Evolutionary conservation across 2,329 filamentous ascomycete genomes (phyloP), one percentile per base, ranked within the genome.

Genomic region (Neospermospora avenae): DNA sequence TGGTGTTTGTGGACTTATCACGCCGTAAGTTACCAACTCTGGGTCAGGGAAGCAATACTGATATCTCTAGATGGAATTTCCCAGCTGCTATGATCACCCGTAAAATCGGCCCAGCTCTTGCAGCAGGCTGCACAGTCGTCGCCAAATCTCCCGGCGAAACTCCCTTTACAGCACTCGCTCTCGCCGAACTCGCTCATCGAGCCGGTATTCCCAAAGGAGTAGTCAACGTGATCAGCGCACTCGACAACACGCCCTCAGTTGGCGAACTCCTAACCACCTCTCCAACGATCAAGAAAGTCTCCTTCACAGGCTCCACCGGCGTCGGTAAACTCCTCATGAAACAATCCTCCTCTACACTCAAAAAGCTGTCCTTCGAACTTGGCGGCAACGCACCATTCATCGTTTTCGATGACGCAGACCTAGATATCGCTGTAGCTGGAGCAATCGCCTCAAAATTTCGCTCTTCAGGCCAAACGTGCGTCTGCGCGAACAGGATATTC

Each of bases 361-460:
- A 98, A 82, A 83, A 86, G 67, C 73, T 87, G 42, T 95, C 90
- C 0, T 89, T 96, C 74, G 93, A 98, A 74, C 87, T 98, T 1
- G 93, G 93, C 57, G 95, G 93, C 51, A 98, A 98, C 74, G 90
- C 93, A 0, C 93, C 93, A 1, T 96, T 97, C 73, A 97, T 98
- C 67, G 91, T 98, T 35, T 98, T 98, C 71, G 92, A 98, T 71
- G 93, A 98, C 71, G 90, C 93, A 20, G 91, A 98, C 72, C 77
- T 98, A 20, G 93, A 97, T 61, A 78, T 80, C 4, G 95, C 95
- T 2, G 91, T 98, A 0, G 78, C 85, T 0, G 93, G 93, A 25
- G 92, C 92, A 51, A 84, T 98, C 57, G 79, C 87, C 24, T 93
- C 85, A 70, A 99, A 98, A 75, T 98, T 98, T 84, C 89, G 95